Evolutionary conservation across 805 yeast genomes (phyloP), one percentile per base, ranked within the genome.

Genomic region (Hanseniaspora valbyensis): DNA sequence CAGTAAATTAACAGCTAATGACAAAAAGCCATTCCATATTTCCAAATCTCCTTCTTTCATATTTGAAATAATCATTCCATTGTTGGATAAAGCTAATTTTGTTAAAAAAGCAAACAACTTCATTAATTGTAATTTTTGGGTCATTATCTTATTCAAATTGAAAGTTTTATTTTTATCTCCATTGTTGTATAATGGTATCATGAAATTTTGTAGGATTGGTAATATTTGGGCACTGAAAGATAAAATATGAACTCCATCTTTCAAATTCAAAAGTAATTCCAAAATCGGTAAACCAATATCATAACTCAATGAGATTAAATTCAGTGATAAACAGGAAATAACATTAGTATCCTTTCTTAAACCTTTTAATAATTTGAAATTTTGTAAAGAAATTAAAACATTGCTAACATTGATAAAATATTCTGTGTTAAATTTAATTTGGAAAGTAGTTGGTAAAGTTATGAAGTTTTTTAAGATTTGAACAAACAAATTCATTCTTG

Each of bases 371-470:
- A 80, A 70, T 1, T 78, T 70, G 33, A 79, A 64, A 13, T 73
- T 64, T 55, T 80, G 77, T 52, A 85, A 63, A 16, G 80, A 70
- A 52, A 76, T 63, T 14, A 81, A 58, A 12, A 79, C 65, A 57
- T 82, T 87, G 21, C 71, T 67, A 44, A 80, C 53, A 8, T 69
- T 60, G 4, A 81, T 59, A 2, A 82, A 59, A 41, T 66, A 58
- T 1, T 90, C 89, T 13, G 85, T 55, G 2, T 94, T 92, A 7
- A 83, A 70, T 54, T 72, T 69, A 8, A 80, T 72, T 12, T 78
- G 68, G 56, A 69, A 72, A 37, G 74, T 76, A 1, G 87, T 78
- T 24, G 77, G 73, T 7, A 76, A 67, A 2, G 72, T 64, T 30
- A 78, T 59, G 52, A 73, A 75, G 2, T 74, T 64, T 52, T 61